Evolutionary conservation across 2,329 filamentous ascomycete species (phyloP), one percentile per base, ranked within the genome.

Genomic region (Lecanicillium sp.): DNA sequence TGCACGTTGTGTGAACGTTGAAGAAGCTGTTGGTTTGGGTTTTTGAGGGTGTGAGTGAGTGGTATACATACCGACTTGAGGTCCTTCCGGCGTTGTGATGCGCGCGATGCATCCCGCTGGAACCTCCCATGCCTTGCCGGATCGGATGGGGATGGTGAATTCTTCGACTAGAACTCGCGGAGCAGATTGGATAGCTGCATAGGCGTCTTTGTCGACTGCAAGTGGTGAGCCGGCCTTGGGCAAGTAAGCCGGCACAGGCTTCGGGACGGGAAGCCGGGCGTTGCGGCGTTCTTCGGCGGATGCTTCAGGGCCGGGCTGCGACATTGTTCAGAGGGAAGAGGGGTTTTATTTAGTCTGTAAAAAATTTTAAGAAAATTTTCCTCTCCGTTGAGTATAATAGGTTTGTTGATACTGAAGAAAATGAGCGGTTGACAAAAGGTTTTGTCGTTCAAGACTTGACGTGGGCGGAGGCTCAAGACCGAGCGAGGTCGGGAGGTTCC

Each of bases 61-160:
- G n/a, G 7, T 19, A 14, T 19, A 7, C 60, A 18, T 57, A 68
- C 66, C 72, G 35, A 94, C 85, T 62, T 94, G 86, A 0, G 86
- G 78, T 0, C 86, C 86, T 39, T 80, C 66, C 0, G 84, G 84
- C 0, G 85, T 90, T 41, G 78, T 83, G 45, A 94, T 78, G 12
- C 79, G 75, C 43, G 85, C 75, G 41, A 92, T 72, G 35, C 71
- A 71, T 4, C 83, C 83, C 2, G 75, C 75, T 0, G 76, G 71
- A 0, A 83, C 84, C 34, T 72, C 68, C 81, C 83, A 92, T 1
- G 85, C 84, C 43, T 68, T 69, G 1, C 82, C 86, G 3, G 80
- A 85, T 25, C 85, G 78, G 20, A 87, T 83, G 0, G 83, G 80
- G 19, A 92, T 65, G 2, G 72, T 73, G 47, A 83, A 82, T 6